Evolutionary conservation across 257 asterid genomes (phyloP).

Genomic region (Lantana camara): DNA sequence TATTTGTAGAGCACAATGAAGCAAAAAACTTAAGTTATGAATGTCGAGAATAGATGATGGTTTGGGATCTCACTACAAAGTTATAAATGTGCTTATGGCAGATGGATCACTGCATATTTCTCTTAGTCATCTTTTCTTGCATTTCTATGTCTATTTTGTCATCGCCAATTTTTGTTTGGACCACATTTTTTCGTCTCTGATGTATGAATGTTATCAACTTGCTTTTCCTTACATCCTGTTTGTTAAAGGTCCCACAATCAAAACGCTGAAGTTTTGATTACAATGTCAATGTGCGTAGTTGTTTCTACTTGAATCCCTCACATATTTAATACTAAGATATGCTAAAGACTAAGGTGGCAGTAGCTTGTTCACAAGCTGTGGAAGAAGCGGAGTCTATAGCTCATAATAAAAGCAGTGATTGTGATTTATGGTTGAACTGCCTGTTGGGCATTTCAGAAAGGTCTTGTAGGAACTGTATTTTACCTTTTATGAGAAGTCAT

Average conservation of each 20-base stretch:
- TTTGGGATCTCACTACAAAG: constrained; percentile 6
- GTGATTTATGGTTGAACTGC: constrained; percentile 9
- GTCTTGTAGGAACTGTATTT: neutral
- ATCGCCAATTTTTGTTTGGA: neutral
- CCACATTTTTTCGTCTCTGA: neutral
- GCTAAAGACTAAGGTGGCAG: neutral
- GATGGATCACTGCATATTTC: constrained; percentile 3
- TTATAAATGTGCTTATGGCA: constrained; percentile 2
- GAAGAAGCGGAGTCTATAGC: constrained; percentile 19
- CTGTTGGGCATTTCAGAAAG: constrained; percentile 10
- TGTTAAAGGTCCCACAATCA: constrained; percentile 15
- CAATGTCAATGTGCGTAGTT: neutral
- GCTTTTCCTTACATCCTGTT: neutral
- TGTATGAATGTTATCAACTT: constrained; percentile 1
- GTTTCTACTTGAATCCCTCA: neutral
- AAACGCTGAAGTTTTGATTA: neutral
- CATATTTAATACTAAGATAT: neutral
- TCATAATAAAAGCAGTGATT: neutral
- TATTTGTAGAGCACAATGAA: constrained; percentile 10
- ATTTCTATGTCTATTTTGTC: neutral
- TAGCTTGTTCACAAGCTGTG: constrained; percentile 8
- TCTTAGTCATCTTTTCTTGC: constrained; percentile 2
- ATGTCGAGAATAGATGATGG: constrained; percentile 7
- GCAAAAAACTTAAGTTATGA: neutral
- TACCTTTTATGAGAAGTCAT: constrained; percentile 5